Conservation (phyloP, 495 filamentous ascomycete genomes). For the Aspergillus bertholletiae region DNA sequence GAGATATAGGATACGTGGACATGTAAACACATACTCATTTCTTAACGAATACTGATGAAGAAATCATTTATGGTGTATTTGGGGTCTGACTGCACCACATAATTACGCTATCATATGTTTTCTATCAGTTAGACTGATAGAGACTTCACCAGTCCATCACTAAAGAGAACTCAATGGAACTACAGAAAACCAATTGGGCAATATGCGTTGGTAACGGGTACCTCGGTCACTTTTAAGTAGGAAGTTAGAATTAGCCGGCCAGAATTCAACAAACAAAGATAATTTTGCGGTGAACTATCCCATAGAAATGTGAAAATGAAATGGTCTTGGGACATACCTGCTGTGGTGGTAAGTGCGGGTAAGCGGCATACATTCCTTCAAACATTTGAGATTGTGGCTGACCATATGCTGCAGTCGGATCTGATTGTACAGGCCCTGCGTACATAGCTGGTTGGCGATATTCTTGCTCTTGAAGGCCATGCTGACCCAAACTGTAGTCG, state of each 20-base stretch:
- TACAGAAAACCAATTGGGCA: not conserved
- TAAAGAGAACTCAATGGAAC: no score
- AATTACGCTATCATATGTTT: not conserved
- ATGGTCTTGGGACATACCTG: constrained; percentile 57
- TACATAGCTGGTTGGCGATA: constrained; percentile 81
- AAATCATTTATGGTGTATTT: not conserved
- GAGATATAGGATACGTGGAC: not conserved
- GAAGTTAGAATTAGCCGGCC: not conserved
- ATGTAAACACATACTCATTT: not conserved
- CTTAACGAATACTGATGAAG: not conserved
- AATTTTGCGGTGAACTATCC: not conserved
- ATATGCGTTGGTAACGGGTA: not conserved
- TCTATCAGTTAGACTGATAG: not conserved
- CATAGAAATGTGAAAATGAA: not conserved
- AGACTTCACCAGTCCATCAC: not conserved
- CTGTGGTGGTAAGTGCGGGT: constrained; percentile 75
- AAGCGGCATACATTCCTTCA: constrained; percentile 77
- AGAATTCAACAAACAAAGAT: not conserved
- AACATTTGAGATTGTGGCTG: constrained; percentile 80
- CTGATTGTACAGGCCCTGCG: constrained; percentile 66
- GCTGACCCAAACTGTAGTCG: constrained; percentile 64
- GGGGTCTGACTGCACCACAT: not conserved
- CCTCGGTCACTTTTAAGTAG: not conserved
- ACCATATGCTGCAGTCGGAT: constrained; percentile 65
- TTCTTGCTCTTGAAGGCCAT: constrained; percentile 68